These are phyloP conservation scores for Nigrospora sphaerica DNA, from an alignment of 2,329 filamentous ascomycete species.

Conservation along the genomic window DNA sequence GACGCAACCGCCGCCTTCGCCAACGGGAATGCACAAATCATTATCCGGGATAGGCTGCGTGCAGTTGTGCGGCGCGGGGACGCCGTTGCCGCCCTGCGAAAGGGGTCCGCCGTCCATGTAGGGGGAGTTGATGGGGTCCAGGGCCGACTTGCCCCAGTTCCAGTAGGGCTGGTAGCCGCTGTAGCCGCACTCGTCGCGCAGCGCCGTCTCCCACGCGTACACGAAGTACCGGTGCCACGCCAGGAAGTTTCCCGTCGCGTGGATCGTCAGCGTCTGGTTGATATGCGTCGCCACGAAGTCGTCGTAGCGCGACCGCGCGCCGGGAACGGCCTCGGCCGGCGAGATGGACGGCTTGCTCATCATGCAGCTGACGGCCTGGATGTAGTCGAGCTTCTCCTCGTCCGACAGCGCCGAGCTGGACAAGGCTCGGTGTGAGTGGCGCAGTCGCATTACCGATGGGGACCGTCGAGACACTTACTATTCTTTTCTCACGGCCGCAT, in stretches of 20 bases:
- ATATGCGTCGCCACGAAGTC: slow-evolving; percentile 1
- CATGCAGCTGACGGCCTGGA: neutral
- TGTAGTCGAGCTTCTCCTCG: slow-evolving; percentile 7
- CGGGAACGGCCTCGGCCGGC: slow-evolving; percentile 1
- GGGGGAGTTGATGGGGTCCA: slow-evolving; percentile 19
- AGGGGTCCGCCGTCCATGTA: slow-evolving; percentile 29
- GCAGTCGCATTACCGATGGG: too few species aligned
- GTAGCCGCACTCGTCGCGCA: slow-evolving; percentile 15
- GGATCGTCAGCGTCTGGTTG: neutral
- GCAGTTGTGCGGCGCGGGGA: slow-evolving; percentile 9
- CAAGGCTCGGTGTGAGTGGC: neutral
- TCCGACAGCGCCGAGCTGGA: slow-evolving; percentile 4
- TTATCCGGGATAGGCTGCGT: slow-evolving; percentile 9
- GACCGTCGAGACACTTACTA: slow-evolving; percentile 1
- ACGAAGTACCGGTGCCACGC: slow-evolving; percentile 1
- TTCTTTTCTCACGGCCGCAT: slow-evolving; percentile 4
- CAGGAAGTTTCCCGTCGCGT: neutral
- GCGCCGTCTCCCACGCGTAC: neutral
- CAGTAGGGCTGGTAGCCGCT: slow-evolving; percentile 32
- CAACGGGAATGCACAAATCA: slow-evolving; percentile 5
- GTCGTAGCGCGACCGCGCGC: neutral
- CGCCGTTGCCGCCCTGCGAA: slow-evolving; percentile 24
- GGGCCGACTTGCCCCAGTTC: slow-evolving; percentile 25
- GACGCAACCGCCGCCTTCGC: slow-evolving; percentile 20
- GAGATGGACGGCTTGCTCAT: slow-evolving; percentile 1